These are phyloP conservation scores for Hericium erinaceus DNA, from an alignment of 768 basidiomycete species.

Conservation along the genomic window DNA sequence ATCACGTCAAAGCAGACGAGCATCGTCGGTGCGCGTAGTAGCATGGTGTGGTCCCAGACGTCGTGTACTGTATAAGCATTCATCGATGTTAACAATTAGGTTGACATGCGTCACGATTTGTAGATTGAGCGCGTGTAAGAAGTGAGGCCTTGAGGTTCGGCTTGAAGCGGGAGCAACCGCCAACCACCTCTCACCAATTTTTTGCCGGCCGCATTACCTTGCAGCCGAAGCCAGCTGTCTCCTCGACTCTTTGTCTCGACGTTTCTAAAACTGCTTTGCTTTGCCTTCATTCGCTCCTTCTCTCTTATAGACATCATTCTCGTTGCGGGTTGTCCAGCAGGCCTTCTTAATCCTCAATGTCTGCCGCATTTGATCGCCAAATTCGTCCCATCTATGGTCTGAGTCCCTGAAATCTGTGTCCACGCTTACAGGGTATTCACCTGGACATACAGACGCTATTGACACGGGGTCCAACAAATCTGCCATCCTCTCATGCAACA, in stretches of 20 bases:
- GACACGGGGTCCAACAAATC: constrained; percentile 84
- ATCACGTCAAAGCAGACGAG: no score
- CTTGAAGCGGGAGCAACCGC: no score
- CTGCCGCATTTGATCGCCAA: constrained; percentile 68
- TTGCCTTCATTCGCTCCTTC: background rate
- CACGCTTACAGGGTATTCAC: constrained; percentile 4
- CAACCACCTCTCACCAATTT: no score
- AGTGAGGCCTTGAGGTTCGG: no score
- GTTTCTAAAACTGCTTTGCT: background rate
- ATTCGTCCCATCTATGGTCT: constrained; percentile 79
- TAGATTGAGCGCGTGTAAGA: no score
- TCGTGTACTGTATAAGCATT: no score
- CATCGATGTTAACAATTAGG: no score
- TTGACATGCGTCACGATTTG: no score
- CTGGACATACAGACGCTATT: constrained; percentile 53
- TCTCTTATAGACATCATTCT: background rate
- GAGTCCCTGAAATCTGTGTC: constrained; percentile 11
- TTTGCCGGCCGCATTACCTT: no score
- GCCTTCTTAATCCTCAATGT: constrained; percentile 26
- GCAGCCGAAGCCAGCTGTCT: background rate
- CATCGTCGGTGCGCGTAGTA: no score
- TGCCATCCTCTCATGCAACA: constrained; percentile 78
- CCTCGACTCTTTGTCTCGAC: background rate
- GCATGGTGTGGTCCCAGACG: no score
- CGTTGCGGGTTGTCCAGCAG: background rate